Evolutionary conservation across 441 rosid species (phyloP).

Genomic region (Erysimum cheiri): DNA sequence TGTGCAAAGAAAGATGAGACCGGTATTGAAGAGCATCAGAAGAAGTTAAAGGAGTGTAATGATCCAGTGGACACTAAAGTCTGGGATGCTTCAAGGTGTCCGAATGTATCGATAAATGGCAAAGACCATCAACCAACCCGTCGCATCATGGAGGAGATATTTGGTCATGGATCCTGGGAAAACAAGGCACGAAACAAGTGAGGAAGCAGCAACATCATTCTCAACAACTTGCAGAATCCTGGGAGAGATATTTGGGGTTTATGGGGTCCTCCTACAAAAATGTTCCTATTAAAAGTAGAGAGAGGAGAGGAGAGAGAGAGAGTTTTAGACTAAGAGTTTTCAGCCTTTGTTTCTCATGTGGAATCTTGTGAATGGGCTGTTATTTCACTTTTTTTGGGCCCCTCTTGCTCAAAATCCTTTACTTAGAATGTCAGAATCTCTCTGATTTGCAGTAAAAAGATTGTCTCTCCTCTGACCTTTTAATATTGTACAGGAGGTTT

Average conservation of each 20-base stretch:
- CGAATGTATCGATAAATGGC: slow-evolving; percentile 30
- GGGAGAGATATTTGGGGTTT: slow-evolving; percentile 15
- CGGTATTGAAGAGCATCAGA: slow-evolving; percentile 23
- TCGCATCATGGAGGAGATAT: slow-evolving; percentile 58
- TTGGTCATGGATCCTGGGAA: slow-evolving; percentile 47
- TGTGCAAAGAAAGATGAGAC: slow-evolving; percentile 28
- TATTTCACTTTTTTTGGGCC: slow-evolving; percentile 35
- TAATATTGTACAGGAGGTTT: slow-evolving; percentile 13
- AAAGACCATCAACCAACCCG: slow-evolving; percentile 52
- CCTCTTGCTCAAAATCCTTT: slow-evolving; percentile 28
- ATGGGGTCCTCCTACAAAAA: slow-evolving; percentile 35
- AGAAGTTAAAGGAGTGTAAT: slow-evolving; percentile 41
- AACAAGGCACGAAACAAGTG: slow-evolving; percentile 33
- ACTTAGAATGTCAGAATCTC: slow-evolving; percentile 41
- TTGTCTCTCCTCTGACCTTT: slow-evolving; percentile 18
- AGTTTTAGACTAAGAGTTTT: neutral
- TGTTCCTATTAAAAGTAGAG: slow-evolving; percentile 26
- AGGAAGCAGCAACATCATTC: slow-evolving; percentile 24
- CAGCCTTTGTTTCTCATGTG: slow-evolving; percentile 35
- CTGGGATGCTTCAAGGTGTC: slow-evolving; percentile 41
- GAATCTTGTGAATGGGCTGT: slow-evolving; percentile 33
- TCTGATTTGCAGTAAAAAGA: slow-evolving; percentile 28
- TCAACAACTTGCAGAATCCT: slow-evolving; percentile 31
- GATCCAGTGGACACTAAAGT: slow-evolving; percentile 49
- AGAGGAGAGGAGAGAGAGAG: slow-evolving; percentile 11